These are phyloP conservation scores for Globisporangium recalcitrans DNA, from an alignment of 352 stramenopile genomes.

Conservation along the genomic window DNA sequence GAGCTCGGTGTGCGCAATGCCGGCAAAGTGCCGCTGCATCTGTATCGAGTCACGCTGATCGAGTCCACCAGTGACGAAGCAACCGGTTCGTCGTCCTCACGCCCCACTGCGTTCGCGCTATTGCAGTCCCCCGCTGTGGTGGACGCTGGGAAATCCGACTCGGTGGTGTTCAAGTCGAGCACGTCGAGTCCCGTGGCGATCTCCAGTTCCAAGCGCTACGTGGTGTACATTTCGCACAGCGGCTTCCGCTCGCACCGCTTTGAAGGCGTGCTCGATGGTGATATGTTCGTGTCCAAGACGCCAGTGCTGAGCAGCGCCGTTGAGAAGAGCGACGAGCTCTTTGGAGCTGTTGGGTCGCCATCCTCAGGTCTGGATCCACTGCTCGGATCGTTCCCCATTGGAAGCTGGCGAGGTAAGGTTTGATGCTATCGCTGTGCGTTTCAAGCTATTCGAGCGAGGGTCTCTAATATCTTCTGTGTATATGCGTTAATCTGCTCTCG, in stretches of 20 bases:
- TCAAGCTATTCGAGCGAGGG: too few species aligned
- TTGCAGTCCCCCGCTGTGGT: constrained; percentile 30
- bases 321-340: constrained; percentile 24
- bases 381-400: constrained; percentile 38
- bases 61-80: constrained; percentile 11
- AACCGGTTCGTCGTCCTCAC: background rate
- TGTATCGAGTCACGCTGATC: constrained; percentile 33
- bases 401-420: constrained; percentile 47
- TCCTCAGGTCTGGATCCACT: constrained; percentile 21
- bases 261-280: constrained; percentile 37
- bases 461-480: background rate
- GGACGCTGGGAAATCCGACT: constrained; percentile 19
- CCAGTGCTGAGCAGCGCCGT: background rate
- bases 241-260: constrained; percentile 48
- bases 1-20: constrained; percentile 35
- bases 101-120: constrained; percentile 20
- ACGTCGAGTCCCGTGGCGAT: constrained; percentile 17
- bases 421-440: background rate
- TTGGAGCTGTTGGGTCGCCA: constrained; percentile 28
- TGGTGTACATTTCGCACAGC: constrained; percentile 63
- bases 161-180: constrained; percentile 30
- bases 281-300: constrained; percentile 24
- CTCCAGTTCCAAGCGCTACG: constrained; percentile 27
- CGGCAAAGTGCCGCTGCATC: constrained; percentile 42
- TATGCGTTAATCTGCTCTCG: background rate